Evolutionary conservation across 1,284 basidiomycete genomes (phyloP).

Genomic region (Fomitopsis palustris): DNA sequence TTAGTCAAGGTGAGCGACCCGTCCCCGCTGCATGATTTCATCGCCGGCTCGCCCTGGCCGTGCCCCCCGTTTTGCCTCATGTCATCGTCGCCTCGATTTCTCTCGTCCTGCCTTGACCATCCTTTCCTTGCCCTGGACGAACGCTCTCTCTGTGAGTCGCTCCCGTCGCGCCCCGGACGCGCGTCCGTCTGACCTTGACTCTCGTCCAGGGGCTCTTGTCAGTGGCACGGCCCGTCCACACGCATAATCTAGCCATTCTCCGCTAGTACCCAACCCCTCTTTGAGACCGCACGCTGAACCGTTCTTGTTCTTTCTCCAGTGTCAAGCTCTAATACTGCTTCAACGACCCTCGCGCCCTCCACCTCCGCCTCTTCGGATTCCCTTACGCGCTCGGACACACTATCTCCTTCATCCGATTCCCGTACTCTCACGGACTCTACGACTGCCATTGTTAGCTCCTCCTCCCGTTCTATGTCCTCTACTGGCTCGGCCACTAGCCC

Average conservation of each 20-base stretch:
- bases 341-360: background rate
- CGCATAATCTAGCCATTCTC: background rate
- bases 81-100: background rate
- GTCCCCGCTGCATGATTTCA: conserved; percentile 1
- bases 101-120: background rate
- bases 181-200: background rate
- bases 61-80: conserved; percentile 9
- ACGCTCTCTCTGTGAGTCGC: background rate
- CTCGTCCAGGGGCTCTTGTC: background rate
- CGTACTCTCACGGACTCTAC: conserved; percentile 4
- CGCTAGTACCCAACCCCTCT: background rate
- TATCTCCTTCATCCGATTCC: background rate
- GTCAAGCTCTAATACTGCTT: conserved; percentile 2
- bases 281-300: background rate
- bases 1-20: conserved; percentile 6
- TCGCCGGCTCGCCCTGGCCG: conserved; percentile 5
- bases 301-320: background rate
- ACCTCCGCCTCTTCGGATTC: background rate
- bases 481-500: background rate
- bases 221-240: background rate
- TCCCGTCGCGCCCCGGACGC: background rate
- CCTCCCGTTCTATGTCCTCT: conserved; percentile 10
- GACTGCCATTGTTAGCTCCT: background rate
- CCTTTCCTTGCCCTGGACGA: background rate
- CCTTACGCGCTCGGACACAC: conserved; percentile 1